phyloP scores from a whole-genome alignment of 2,329 filamentous ascomycete species.

The Alternaria arbusti region DNA sequence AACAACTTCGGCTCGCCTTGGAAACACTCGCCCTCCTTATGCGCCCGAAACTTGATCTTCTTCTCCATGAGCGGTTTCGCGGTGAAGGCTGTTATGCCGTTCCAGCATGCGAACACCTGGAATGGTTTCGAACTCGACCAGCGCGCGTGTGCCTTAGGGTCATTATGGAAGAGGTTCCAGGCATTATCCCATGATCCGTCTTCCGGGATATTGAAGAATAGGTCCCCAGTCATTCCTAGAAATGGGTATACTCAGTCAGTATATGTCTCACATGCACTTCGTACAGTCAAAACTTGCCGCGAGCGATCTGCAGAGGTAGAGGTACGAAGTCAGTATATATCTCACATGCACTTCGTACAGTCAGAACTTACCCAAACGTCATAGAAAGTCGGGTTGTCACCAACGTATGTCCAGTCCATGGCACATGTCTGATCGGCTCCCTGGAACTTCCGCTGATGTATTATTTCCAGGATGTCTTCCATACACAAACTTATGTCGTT shows the following conservation, averaged over 20 bases:
- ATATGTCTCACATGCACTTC: not conserved
- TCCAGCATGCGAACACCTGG: constrained; percentile 69
- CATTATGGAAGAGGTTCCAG: constrained; percentile 57
- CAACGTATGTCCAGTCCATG: constrained; percentile 64
- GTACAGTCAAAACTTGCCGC: constrained; percentile 28
- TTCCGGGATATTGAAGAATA: constrained; percentile 61
- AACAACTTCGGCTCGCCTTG: constrained; percentile 64
- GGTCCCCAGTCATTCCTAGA: constrained; percentile 52
- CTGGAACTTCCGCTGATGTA: constrained; percentile 56
- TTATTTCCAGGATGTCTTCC: constrained; percentile 65
- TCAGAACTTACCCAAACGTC: constrained; percentile 56
- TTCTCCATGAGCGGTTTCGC: constrained; percentile 56
- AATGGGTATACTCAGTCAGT: not conserved
- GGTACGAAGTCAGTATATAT: too few relatives aligned
- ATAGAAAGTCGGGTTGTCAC: constrained; percentile 59
- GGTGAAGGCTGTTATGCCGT: constrained; percentile 59
- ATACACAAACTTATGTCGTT: constrained; percentile 69
- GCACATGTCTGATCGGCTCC: constrained; percentile 64
- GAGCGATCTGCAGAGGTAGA: too few relatives aligned
- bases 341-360: not conserved
- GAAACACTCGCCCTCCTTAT: constrained; percentile 55
- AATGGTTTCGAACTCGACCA: constrained; percentile 55
- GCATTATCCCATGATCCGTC: constrained; percentile 55
- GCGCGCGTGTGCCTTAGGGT: constrained; percentile 45
- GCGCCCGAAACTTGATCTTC: constrained; percentile 55